These are phyloP conservation scores for Lachancea waltii DNA, from an alignment of 805 yeast genomes.

Conservation along the genomic window DNA sequence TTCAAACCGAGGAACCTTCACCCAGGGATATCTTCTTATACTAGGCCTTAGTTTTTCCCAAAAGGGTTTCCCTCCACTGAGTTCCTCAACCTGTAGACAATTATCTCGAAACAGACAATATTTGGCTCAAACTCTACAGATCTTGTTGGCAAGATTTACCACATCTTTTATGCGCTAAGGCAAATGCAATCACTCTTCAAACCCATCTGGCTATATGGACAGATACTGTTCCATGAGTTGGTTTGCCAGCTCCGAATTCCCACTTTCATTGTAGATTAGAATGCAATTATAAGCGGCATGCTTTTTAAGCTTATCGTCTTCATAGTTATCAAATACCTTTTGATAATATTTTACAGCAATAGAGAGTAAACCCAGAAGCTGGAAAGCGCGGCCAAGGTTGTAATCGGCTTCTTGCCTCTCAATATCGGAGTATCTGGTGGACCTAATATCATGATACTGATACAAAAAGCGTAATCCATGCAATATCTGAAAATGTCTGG, in stretches of 20 bases:
- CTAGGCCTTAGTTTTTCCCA: no score
- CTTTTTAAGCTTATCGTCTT: conserved; percentile 52
- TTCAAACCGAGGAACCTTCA: no score
- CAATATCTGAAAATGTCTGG: conserved; percentile 78
- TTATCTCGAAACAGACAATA: no score
- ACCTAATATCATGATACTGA: conserved; percentile 59
- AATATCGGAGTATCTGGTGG: conserved; percentile 26
- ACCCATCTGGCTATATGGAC: conserved; percentile 35
- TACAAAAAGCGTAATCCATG: conserved; percentile 77
- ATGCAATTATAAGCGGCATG: conserved; percentile 86
- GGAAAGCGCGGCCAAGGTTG: conserved; percentile 81
- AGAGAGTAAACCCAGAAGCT: conserved; percentile 68
- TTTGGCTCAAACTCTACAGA: no score
- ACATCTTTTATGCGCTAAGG: no score
- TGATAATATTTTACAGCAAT: conserved; percentile 72
- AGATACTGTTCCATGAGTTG: conserved; percentile 60
- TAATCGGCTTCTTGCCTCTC: conserved; percentile 74
- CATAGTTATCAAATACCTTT: conserved; percentile 51
- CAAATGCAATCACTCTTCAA: neutral
- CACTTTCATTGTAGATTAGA: conserved; percentile 67
- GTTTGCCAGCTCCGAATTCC: conserved; percentile 61
- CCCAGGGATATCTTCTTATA: no score
- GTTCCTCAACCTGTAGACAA: no score
- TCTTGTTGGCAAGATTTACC: no score
- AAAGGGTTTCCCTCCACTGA: no score